Evolutionary conservation across 1,139 yeast species (phyloP), one percentile per base, ranked within the genome.

Genomic region (Diutina mesorugosa): DNA sequence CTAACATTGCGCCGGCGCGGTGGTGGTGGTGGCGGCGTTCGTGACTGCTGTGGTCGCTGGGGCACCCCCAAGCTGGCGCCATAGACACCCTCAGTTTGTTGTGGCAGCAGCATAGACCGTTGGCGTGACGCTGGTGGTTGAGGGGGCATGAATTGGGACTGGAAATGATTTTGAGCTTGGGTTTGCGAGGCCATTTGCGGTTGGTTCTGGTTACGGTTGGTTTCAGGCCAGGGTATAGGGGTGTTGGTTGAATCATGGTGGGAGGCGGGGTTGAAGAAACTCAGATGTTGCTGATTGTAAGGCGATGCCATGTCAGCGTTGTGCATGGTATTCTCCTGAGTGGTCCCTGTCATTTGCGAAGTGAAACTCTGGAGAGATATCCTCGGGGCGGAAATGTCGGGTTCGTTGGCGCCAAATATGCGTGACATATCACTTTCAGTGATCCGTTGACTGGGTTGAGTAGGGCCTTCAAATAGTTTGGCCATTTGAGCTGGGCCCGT

Each of bases 401-500:
- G 47, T 18, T 45, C 47, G n/a, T 16, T 10, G 18, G 35, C 10
- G 47, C 47, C 47, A n/a, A 18, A 18, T 12, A 35, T 35, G 41
- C 41, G 41, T 6, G 41, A 35, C 41, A 35, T 35, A 14, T 35
- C 41, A 35, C 41, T 35, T 35, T 35, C 41, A 4, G 52, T 18
- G 35, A 14, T 12, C 4, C 32, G 38, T 29, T 28, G 52, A 8
- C 28, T 10, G 8, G n/a, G 32, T 18, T 35, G 47, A 6, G 21
- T 18, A 2, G 54, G 54, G 26, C 18, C 8, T 16, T 30, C 45
- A 30, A n/a, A 32, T 14, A 60, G 57, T 57, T 53, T 69, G 0
- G 73, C 65, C 73, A 73, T 73, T 59, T 74, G 77, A 51, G 81
- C 80, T 2, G 85, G 81, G 0, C 84, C 84, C 0, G 84, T 79